Base-by-base conservation (phyloP, 208 protist genomes). In the Wallacemonas sp. region DNA sequence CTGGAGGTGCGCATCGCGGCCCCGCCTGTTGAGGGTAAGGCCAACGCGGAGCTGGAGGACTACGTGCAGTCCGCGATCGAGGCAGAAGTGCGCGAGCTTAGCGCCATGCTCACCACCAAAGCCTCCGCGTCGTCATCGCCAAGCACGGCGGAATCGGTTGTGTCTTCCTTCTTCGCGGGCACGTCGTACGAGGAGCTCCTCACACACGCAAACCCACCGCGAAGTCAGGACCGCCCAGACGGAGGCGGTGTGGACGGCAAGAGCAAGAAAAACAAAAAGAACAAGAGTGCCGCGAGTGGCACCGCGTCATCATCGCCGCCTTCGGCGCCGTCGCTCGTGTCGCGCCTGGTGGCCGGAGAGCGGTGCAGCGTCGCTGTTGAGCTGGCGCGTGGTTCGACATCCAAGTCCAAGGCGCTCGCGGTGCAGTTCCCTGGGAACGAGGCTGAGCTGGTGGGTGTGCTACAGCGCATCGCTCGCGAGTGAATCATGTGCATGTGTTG, bases 21-120 rank as follows among this genome's bases (percentile, higher is more conserved):
- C 0, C 87, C 84, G 14, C 87, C 90, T 12, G 78, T 89, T 27
- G 87, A 90, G 14, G 90, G 90, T 34, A 77, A 88, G 57, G 90
- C 90, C 1, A 95, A 95, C 63, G 73, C 61, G 36, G 90, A 90
- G 48, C 87, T 95, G 1, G 48, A 89, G 0, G 70, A 81, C 29
- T 95, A 87, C 61, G 58, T 93, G 29, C 76, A 86, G 29, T 70
- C 75, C 32, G 21, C 76, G 8, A 41, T 94, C 2, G 76, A 87
- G 61, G 41, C 55, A 2, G 69, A 83, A 32, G 47, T 82, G 23
- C 54, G 57, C n/a, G 68, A 57, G 33, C 41, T 77, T 62, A 43
- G 16, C 38, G 43, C 12, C 21, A 62, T 75, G 17, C 16, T 58
- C 26, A 33, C 34, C 6, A 41, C 21, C 32, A 1, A 61, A 12